A percentile compares a stretch with the other conserved stretches of the same genome.
phyloP scores from a whole-genome alignment of 371 early-diverging fungal species.

The Blastocladiella emersonii region DNA sequence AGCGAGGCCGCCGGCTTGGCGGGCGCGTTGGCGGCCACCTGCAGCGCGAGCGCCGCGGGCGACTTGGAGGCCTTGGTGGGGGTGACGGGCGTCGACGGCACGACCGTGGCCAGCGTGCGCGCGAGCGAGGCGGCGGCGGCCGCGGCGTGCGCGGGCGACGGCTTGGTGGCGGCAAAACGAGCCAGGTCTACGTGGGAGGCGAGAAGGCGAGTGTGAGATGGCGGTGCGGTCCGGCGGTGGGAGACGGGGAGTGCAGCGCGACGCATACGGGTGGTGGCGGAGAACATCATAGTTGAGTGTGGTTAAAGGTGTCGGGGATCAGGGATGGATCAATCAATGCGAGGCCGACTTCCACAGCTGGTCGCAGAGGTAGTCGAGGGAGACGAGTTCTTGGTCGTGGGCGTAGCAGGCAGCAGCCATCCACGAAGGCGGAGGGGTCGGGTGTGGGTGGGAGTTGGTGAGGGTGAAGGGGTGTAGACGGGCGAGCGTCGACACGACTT shows the following conservation, averaged over 20 bases:
- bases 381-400: neutral
- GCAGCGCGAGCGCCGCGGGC: neutral
- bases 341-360: slow-evolving; percentile 3
- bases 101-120: neutral
- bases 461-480: no score
- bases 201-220: neutral
- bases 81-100: neutral
- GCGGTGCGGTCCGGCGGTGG: neutral
- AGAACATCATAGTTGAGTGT: no score
- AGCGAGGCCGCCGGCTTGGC: neutral
- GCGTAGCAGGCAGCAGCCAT: no score
- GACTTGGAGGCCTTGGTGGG: neutral
- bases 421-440: no score
- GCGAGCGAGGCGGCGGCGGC: no score
- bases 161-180: no score
- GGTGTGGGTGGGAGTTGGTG: no score
- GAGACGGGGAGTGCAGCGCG: no score
- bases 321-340: neutral
- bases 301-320: neutral
- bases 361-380: slow-evolving; percentile 1
- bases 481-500: no score
- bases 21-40: neutral
- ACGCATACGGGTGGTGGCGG: no score
- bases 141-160: no score
- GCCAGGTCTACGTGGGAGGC: neutral